Evolutionary conservation across 225 moss, liverwort and hornwort species (phyloP).

Genomic region (Marchantia polymorpha): DNA sequence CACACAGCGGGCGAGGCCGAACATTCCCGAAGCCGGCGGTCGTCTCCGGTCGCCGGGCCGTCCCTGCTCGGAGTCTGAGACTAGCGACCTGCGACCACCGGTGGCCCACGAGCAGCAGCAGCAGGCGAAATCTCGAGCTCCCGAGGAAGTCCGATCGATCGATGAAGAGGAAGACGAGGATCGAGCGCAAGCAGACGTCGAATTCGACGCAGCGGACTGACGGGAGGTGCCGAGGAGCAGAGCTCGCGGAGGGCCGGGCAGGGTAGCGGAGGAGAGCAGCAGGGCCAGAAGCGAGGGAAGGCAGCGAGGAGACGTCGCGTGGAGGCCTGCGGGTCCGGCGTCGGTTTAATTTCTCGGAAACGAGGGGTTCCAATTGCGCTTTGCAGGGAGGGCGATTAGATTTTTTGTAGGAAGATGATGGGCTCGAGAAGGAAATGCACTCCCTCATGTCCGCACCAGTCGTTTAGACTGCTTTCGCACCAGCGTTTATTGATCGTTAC

Average conservation of each 20-base stretch:
- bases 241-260: neutral
- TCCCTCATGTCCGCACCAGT: slow-evolving; percentile 7
- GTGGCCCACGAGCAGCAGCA: too few species aligned
- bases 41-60: neutral
- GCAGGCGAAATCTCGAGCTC: neutral
- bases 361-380: neutral
- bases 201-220: neutral
- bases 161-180: neutral
- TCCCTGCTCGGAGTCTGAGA: neutral
- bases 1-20: neutral
- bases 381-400: neutral
- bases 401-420: neutral
- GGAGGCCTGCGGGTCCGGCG: too few species aligned
- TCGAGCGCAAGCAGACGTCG: neutral
- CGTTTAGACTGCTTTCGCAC: too few species aligned
- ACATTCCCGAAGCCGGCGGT: neutral
- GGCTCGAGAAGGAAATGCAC: neutral
- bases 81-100: neutral
- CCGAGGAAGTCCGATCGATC: neutral
- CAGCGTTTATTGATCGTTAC: too few species aligned
- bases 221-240: neutral
- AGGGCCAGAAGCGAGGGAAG: neutral
- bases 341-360: neutral
- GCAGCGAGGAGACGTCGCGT: too few species aligned
- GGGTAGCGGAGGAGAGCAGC: neutral